Evolutionary conservation across 2,329 filamentous ascomycete species (phyloP).

Genomic region (Neospermospora avenae): DNA sequence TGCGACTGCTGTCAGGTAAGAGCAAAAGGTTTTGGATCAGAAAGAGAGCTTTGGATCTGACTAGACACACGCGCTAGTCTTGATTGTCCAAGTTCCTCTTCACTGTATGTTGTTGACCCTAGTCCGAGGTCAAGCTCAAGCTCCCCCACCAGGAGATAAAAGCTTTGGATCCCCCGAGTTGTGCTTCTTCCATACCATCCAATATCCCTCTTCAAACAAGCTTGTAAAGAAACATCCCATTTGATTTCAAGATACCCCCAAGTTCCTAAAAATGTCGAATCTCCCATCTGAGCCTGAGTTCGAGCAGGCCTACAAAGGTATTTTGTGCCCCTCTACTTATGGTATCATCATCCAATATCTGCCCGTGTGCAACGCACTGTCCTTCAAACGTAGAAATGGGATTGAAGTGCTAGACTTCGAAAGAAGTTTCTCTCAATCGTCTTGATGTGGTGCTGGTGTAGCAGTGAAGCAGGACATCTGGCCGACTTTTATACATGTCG

Average conservation of each 20-base stretch:
- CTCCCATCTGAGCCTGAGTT: constrained; percentile 91
- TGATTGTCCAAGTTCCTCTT: too few relatives aligned
- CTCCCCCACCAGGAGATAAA: constrained; percentile 4
- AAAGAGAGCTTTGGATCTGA: too few relatives aligned
- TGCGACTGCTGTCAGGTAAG: background rate
- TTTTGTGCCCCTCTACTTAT: constrained; percentile 29
- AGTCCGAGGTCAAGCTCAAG: constrained; percentile 2
- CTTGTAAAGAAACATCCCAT: background rate
- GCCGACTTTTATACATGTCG: background rate
- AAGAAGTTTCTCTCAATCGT: background rate
- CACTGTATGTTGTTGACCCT: too few relatives aligned
- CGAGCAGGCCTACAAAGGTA: constrained; percentile 96
- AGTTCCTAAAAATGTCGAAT: constrained; percentile 65
- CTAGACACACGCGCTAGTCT: too few relatives aligned
- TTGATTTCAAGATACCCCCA: constrained; percentile 4
- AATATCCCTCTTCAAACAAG: background rate
- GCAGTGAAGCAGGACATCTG: background rate
- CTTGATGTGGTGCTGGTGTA: background rate
- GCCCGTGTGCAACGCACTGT: background rate
- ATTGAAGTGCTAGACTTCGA: background rate
- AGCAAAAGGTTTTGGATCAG: too few relatives aligned
- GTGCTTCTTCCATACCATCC: background rate
- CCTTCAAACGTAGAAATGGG: background rate
- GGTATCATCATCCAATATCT: constrained; percentile 18
- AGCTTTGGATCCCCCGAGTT: background rate